Evolutionary conservation across 23 red algal genomes (phyloP).

Genomic region (Chondrus crispus): DNA sequence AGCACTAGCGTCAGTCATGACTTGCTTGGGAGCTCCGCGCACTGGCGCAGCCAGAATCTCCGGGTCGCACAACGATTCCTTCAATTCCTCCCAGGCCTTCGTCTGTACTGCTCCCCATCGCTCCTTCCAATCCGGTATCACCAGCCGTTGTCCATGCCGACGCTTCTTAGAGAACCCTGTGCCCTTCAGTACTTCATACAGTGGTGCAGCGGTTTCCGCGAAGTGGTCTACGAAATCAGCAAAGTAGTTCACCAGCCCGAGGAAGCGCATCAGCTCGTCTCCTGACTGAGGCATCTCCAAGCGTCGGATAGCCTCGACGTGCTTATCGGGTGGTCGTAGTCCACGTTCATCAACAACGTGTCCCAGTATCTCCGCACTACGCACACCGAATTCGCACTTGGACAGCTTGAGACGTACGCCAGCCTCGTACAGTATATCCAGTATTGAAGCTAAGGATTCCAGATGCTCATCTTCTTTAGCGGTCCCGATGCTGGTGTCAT

Average conservation of each 20-base stretch:
- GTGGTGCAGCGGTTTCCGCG: background rate
- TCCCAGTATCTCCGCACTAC: background rate
- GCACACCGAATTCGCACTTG: slow-evolving; percentile 3
- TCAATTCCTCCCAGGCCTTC: background rate
- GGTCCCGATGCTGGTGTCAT: background rate
- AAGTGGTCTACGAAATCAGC: background rate
- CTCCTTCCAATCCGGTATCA: background rate
- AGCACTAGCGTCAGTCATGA: background rate
- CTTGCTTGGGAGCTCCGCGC: background rate
- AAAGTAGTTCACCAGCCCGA: slow-evolving; percentile 13
- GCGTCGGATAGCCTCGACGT: background rate
- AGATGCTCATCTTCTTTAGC: background rate
- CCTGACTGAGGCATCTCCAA: background rate
- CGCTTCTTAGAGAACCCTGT: background rate
- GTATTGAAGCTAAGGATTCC: background rate
- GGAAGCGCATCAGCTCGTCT: background rate
- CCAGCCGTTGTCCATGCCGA: background rate
- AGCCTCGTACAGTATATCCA: background rate
- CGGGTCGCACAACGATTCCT: background rate
- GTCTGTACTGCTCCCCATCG: background rate
- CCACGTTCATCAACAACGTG: background rate
- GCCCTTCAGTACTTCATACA: slow-evolving; percentile 21
- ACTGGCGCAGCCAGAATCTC: background rate
- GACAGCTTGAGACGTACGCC: background rate
- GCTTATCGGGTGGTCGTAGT: background rate